Conservation (phyloP, 345 rosid genomes). For the Lepidium sativum region DNA sequence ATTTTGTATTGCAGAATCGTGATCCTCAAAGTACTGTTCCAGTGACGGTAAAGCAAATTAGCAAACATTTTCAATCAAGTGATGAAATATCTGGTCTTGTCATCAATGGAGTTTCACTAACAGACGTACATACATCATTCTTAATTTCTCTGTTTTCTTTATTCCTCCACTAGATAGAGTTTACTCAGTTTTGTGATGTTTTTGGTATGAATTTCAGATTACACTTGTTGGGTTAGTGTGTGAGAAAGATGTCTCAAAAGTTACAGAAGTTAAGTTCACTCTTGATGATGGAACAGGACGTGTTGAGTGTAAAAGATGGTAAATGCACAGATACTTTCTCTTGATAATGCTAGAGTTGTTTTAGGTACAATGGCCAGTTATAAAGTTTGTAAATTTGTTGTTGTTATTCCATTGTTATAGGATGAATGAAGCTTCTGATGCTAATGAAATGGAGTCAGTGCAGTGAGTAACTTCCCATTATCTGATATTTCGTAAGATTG, state of each 20-base stretch:
- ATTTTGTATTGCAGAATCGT: conserved; percentile 36
- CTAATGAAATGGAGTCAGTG: conserved; percentile 58
- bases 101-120: conserved; percentile 56
- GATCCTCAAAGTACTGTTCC: conserved; percentile 65
- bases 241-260: conserved; percentile 48
- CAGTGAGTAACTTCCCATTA: conserved; percentile 32
- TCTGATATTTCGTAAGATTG: not conserved
- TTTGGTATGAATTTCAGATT: conserved; percentile 32
- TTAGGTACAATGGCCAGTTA: not conserved
- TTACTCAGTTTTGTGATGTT: not conserved
- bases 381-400: not conserved
- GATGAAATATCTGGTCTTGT: conserved; percentile 65
- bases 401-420: conserved; percentile 25
- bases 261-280: conserved; percentile 56
- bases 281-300: conserved; percentile 92
- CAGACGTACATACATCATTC: conserved; percentile 9
- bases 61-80: conserved; percentile 61
- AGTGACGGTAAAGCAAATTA: conserved; percentile 78
- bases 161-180: not conserved
- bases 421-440: conserved; percentile 64
- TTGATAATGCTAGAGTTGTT: not conserved
- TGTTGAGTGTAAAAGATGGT: conserved; percentile 77
- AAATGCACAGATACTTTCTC: not conserved
- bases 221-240: conserved; percentile 69
- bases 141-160: not conserved